These are phyloP conservation scores for Plantago elongata DNA, from an alignment of 257 asterid genomes.

Conservation along the genomic window DNA sequence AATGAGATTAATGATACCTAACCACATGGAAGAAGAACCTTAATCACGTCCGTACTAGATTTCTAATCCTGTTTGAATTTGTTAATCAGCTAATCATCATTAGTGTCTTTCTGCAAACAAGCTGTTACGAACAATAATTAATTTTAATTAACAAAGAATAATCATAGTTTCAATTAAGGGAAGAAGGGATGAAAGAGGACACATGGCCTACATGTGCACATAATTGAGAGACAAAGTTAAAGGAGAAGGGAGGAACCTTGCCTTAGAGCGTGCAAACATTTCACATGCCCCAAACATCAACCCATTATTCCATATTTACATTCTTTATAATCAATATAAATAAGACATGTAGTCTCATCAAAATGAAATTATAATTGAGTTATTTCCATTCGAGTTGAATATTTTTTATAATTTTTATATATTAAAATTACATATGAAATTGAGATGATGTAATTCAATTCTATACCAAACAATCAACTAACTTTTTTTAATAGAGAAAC, in stretches of 20 bases:
- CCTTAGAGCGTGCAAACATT: slow-evolving; percentile 51
- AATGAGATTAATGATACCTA: too few species aligned
- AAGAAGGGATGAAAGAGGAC: slow-evolving; percentile 16
- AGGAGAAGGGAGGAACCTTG: slow-evolving; percentile 11
- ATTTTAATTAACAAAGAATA: neutral
- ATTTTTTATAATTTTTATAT: too few species aligned
- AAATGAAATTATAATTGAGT: too few species aligned
- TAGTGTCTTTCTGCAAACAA: slow-evolving; percentile 1
- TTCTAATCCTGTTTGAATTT: too few species aligned
- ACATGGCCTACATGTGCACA: slow-evolving; percentile 59
- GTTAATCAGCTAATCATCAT: slow-evolving; percentile 14
- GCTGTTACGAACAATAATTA: neutral
- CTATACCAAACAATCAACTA: too few species aligned
- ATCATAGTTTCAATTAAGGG: slow-evolving; percentile 12
- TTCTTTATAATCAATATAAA: slow-evolving; percentile 37
- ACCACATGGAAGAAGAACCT: too few species aligned
- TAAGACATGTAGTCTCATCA: too few species aligned
- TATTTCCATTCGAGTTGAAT: too few species aligned
- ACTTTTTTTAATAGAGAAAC: too few species aligned
- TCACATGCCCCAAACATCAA: slow-evolving; percentile 49
- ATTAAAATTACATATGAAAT: too few species aligned
- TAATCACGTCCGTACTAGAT: too few species aligned
- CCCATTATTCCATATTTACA: slow-evolving; percentile 31
- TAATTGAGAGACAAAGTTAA: slow-evolving; percentile 62
- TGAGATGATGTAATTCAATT: too few species aligned